phyloP scores from a whole-genome alignment of 768 basidiomycete species.

The Boletus tylopilopsis region DNA sequence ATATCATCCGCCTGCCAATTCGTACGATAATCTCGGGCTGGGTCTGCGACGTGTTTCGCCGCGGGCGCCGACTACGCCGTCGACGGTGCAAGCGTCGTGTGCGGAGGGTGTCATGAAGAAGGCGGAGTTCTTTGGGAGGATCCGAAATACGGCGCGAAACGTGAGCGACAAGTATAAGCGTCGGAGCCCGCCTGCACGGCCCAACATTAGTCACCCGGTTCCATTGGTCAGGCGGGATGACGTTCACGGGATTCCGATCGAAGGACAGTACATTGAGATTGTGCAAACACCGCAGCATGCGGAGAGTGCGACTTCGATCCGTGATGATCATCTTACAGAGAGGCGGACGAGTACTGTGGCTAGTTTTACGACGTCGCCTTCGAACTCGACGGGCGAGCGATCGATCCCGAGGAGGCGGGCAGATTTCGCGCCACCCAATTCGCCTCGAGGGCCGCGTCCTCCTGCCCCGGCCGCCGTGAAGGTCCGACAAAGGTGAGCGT shows the following conservation, averaged over 20 bases:
- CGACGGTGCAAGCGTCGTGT: conserved; percentile 29
- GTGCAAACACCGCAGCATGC: conserved; percentile 15
- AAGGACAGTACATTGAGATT: conserved; percentile 34
- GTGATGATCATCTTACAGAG: conserved; percentile 30
- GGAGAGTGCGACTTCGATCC: conserved; percentile 37
- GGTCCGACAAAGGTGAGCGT: conserved; percentile 25
- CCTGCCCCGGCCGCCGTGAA: conserved; percentile 17
- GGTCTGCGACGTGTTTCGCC: conserved; percentile 50
- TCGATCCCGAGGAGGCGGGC: conserved; percentile 66
- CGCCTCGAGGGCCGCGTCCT: conserved; percentile 36
- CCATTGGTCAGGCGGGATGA: conserved; percentile 29
- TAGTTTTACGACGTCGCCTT: conserved; percentile 52
- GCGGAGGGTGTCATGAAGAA: conserved; percentile 64
- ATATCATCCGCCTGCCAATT: conserved; percentile 15
- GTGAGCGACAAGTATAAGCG: conserved; percentile 60
- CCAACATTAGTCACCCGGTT: conserved; percentile 59
- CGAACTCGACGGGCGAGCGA: conserved; percentile 57
- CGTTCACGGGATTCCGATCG: conserved; percentile 23
- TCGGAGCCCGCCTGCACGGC: conserved; percentile 38
- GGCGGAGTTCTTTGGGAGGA: conserved; percentile 60
- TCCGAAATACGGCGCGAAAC: conserved; percentile 60
- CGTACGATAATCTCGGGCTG: conserved; percentile 33
- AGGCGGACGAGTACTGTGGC: conserved; percentile 41
- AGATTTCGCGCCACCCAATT: conserved; percentile 63
- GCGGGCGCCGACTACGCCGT: conserved; percentile 40